Evolutionary conservation across 306 rosid species (phyloP), one percentile per base, ranked within the genome.

Genomic region (Sophora flavescens): DNA sequence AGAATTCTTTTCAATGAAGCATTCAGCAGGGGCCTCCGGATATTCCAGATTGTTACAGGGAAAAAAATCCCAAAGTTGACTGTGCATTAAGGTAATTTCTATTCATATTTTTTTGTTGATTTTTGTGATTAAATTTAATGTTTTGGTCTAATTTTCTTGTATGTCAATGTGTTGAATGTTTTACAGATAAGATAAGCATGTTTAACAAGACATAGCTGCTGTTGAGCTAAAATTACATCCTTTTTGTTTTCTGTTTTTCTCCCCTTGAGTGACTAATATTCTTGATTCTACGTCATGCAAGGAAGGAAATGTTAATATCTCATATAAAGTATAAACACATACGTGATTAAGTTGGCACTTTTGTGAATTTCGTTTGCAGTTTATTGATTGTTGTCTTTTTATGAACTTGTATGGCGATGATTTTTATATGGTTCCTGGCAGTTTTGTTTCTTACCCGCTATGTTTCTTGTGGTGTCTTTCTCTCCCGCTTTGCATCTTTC

Each of bases 41-140:
- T 85, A 63, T 85, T 77, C 85, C 88, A 78, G 78, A 78, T 85
- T 68, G 48, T 85, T 26, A 85, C 86, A 9, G 86, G 88, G 26
- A 44, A 91, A 94, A 94, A 92, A 91, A 33, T 75, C 91, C 7
- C 87, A 60, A 78, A 68, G 68, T 7, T 70, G 90, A 91, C 64
- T 35, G 58, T 78, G 87, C 73, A 41, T 79, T 67, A 47, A 90
- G 97, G 96, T 91, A 89, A 68, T 69, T 73, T 83, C 70, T 56
- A 41, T 45, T 62, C 12, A 18, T 69, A 52, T 17, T 51, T 68
- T 74, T 50, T 70, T 13, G 16, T 60, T 28, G 14, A 63, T 33
- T 65, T 76, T n/a, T 11, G 53, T 63, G 47, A 18, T 75, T 28
- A 57, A 68, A 64, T 65, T 38, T 63, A 15, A n/a, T 45, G 14